phyloP scores from a whole-genome alignment of 495 filamentous ascomycete genomes.

The Cercophora newfieldiana region DNA sequence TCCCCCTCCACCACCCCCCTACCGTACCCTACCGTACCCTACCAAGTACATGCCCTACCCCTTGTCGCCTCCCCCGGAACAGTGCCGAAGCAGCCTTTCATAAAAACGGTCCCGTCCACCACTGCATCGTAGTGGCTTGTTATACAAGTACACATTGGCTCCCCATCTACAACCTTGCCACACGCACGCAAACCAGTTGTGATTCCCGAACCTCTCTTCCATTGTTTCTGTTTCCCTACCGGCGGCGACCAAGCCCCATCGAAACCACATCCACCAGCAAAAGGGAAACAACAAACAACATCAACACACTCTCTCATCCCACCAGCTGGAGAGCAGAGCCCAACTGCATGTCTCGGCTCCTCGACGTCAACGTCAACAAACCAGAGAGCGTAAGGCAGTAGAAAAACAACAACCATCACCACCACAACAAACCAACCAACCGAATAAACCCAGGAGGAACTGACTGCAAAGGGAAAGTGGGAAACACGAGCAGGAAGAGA shows the following conservation, averaged over 20 bases:
- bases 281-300: constrained; percentile 1
- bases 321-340: background rate
- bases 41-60: constrained; percentile 9
- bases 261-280: background rate
- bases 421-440: background rate
- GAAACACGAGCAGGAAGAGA: background rate
- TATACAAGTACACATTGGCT: constrained; percentile 49
- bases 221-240: constrained; percentile 22
- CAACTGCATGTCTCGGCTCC: background rate
- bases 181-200: constrained; percentile 33
- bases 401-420: no score
- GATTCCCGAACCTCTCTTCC: constrained; percentile 35
- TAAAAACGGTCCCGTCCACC: constrained; percentile 50
- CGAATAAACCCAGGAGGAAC: background rate
- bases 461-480: background rate
- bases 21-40: constrained; percentile 12
- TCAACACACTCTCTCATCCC: background rate
- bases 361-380: background rate
- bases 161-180: constrained; percentile 44
- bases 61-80: constrained; percentile 46
- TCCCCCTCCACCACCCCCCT: constrained; percentile 28
- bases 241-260: background rate
- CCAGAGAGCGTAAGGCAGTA: background rate
- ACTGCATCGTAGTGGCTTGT: constrained; percentile 44
- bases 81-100: constrained; percentile 49